Evolutionary conservation across 2,329 filamentous ascomycete genomes (phyloP).

Genomic region (Alternaria angustiovoidea): DNA sequence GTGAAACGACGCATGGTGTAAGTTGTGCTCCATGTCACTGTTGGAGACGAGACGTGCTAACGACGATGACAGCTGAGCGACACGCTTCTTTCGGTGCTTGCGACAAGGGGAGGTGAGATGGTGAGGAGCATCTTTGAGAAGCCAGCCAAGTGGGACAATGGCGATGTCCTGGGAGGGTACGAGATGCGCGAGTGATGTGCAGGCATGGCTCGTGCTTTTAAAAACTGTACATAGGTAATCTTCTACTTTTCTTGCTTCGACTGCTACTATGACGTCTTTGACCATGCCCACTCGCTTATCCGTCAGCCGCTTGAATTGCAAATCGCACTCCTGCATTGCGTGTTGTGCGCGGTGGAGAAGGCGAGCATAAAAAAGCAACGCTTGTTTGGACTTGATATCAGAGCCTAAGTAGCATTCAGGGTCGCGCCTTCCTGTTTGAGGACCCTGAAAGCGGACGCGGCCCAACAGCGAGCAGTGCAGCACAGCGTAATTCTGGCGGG

Average conservation of each 20-base stretch:
- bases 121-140: constrained; percentile 75
- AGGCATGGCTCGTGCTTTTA: background rate
- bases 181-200: constrained; percentile 23
- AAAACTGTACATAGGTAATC: background rate
- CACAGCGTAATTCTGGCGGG: background rate
- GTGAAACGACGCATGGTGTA: constrained; percentile 90
- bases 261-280: constrained; percentile 5
- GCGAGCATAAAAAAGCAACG: background rate
- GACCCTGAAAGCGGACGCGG: background rate
- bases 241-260: background rate
- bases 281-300: background rate
- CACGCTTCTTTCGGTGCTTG: constrained; percentile 79
- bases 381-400: constrained; percentile 1
- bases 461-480: background rate
- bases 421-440: background rate
- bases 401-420: constrained; percentile 8
- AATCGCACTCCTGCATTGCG: background rate
- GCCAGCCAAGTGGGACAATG: constrained; percentile 35
- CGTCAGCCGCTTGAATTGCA: background rate
- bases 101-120: constrained; percentile 78
- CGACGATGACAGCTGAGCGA: constrained; percentile 70
- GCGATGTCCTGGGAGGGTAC: constrained; percentile 36
- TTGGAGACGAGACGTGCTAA: constrained; percentile 15
- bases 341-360: background rate
- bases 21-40: constrained; percentile 53